Evolutionary conservation across 805 yeast species (phyloP), one percentile per base, ranked within the genome.

Genomic region (Saturnispora silvae): DNA sequence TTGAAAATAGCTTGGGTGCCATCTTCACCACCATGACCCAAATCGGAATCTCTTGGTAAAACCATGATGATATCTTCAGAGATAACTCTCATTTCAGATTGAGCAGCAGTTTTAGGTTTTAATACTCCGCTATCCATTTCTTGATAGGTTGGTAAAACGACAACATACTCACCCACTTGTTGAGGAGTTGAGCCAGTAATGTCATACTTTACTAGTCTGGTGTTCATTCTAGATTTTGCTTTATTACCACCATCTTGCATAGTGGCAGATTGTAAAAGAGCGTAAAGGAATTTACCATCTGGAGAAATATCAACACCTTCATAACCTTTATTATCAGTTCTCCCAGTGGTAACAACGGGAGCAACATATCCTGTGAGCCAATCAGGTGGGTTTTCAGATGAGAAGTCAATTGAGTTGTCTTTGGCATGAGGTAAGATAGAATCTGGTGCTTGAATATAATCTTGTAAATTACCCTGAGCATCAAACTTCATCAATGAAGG

Each of bases 171-270:
- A 10, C 48, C 59, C 23, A 50, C 45, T 31, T 47, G 35, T 18
- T 40, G 20, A 4, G 52, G 48, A 17, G 48, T 27, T 3, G 47
- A 35, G 3, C 40, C 43, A 5, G 48, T 18, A 20, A 54, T 10
- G 40, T 55, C 57, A 36, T 56, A 56, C 26, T 54, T 51, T 14
- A 54, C 37, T 42, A 56, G 40, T 42, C 61, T 49, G 4, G 42
- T 35, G 29, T 54, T 44, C 6, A 44, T 32, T 31, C 28, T 43
- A 24, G 44, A 31, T 33, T 52, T 46, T 20, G 49, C 47, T 34
- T 54, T 45, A 15, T 26, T 26, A 19, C 61, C 60, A 37, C 60
- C 61, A 37, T 56, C 61, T 43, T 56, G 60, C 14, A 51, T 38
- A 27, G 50, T 46, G 15, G 60, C 59, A 40, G 53, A 40, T 40